Conservation (phyloP, 345 rosid genomes). For the Arabidopsis arenosa region DNA sequence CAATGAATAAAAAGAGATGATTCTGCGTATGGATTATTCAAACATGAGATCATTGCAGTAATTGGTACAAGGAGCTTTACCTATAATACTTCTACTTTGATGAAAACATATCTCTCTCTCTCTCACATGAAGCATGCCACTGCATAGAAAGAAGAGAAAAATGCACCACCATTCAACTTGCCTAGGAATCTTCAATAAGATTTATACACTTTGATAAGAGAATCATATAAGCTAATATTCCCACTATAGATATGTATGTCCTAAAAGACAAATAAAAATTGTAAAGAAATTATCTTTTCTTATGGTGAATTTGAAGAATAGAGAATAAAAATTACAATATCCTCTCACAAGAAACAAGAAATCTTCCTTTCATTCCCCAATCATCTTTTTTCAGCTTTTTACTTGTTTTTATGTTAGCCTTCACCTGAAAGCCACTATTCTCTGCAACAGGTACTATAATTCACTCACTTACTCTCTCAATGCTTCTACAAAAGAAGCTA, state of each 20-base stretch:
- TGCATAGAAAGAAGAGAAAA: constrained; percentile 49
- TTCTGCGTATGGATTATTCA: constrained; percentile 36
- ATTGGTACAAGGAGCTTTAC: constrained; percentile 46
- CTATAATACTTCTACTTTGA: constrained; percentile 44
- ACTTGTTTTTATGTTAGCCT: constrained; percentile 45
- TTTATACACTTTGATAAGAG: constrained; percentile 40
- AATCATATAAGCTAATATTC: constrained; percentile 44
- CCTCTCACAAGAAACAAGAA: constrained; percentile 44
- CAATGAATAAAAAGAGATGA: constrained; percentile 26
- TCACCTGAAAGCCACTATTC: constrained; percentile 46
- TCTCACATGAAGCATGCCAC: constrained; percentile 48
- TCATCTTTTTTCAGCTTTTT: constrained; percentile 50
- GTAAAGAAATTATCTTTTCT: constrained; percentile 9
- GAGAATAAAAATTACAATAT: constrained; percentile 31
- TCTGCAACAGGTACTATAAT: constrained; percentile 37
- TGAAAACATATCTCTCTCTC: constrained; percentile 37
- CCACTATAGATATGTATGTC: constrained; percentile 43
- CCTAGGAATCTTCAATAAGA: constrained; percentile 48
- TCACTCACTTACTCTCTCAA: constrained; percentile 42
- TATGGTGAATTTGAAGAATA: constrained; percentile 24
- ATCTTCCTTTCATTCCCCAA: constrained; percentile 53
- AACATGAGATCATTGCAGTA: constrained; percentile 47
- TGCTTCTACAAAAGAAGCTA: constrained; percentile 41
- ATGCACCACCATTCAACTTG: constrained; percentile 48
- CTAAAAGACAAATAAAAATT: constrained; percentile 33